These are phyloP conservation scores for Chimonanthus praecox DNA, from an alignment of 164 flowering plant species.

Conservation along the genomic window DNA sequence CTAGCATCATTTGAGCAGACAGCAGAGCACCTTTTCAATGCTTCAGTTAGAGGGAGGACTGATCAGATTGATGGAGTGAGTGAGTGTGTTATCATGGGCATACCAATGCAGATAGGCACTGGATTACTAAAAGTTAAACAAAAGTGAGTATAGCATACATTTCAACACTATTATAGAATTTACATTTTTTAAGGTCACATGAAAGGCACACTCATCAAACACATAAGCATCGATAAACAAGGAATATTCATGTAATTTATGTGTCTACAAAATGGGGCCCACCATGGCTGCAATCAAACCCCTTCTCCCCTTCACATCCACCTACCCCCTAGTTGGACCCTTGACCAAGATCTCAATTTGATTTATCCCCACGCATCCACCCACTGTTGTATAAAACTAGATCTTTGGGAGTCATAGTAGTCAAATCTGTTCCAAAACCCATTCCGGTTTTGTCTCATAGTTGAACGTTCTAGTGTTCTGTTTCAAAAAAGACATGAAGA, in stretches of 20 bases:
- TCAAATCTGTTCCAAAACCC: no score
- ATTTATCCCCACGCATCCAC: no score
- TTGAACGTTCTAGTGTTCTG: no score
- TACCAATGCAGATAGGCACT: conserved; percentile 85
- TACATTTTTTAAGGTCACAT: neutral
- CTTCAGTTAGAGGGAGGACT: conserved; percentile 56
- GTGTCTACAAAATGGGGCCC: neutral
- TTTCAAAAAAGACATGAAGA: no score
- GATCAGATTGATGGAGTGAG: conserved; percentile 84
- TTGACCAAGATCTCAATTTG: no score
- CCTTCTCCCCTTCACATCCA: no score
- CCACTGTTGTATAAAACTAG: no score
- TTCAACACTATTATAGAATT: neutral
- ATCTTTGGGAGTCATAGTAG: no score
- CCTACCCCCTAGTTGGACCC: no score
- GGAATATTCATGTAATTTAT: neutral
- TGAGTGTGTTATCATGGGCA: conserved; percentile 95
- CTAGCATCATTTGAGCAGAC: conserved; percentile 86
- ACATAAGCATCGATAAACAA: neutral
- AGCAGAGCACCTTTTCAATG: conserved; percentile 71
- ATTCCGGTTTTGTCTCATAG: no score
- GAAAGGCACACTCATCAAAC: neutral
- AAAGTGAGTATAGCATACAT: conserved; percentile 33
- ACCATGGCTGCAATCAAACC: no score
- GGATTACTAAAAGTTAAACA: conserved; percentile 79